Conservation (phyloP, 2,329 filamentous ascomycete species). For the Leptoxyphium fumago region DNA sequence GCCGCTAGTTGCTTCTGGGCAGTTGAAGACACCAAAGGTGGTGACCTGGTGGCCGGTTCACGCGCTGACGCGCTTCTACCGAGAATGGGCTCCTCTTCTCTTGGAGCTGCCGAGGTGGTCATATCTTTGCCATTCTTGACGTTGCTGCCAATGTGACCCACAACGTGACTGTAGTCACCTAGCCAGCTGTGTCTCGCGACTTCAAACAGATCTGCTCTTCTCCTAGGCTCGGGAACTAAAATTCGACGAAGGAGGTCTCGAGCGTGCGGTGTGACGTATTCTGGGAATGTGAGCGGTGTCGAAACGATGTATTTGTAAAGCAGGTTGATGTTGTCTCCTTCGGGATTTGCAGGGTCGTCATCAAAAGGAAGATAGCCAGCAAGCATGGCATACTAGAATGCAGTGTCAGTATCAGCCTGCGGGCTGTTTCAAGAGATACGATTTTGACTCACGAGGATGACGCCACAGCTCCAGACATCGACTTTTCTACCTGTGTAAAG, state of each 20-base stretch:
- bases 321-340: conserved; percentile 97
- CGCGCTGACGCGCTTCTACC: conserved; percentile 85
- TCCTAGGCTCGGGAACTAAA: conserved; percentile 84
- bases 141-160: conserved; percentile 91
- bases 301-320: conserved; percentile 99
- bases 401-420: background rate
- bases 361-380: conserved; percentile 96
- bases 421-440: conserved; percentile 3
- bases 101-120: conserved; percentile 55
- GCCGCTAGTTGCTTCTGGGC: conserved; percentile 8
- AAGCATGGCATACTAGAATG: conserved; percentile 85
- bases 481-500: conserved; percentile 95
- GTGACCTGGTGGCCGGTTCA: conserved; percentile 48
- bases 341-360: conserved; percentile 93
- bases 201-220: conserved; percentile 90
- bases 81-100: conserved; percentile 39
- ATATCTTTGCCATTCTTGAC: conserved; percentile 80
- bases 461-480: conserved; percentile 97
- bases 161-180: conserved; percentile 90
- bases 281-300: conserved; percentile 90
- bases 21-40: conserved; percentile 6
- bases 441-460: conserved; percentile 65
- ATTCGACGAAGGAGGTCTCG: conserved; percentile 85
- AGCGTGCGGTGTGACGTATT: conserved; percentile 96
- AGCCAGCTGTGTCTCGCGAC: conserved; percentile 97